Conservation (phyloP, 179 eudicot genomes). For the Carnegiea gigantea region DNA sequence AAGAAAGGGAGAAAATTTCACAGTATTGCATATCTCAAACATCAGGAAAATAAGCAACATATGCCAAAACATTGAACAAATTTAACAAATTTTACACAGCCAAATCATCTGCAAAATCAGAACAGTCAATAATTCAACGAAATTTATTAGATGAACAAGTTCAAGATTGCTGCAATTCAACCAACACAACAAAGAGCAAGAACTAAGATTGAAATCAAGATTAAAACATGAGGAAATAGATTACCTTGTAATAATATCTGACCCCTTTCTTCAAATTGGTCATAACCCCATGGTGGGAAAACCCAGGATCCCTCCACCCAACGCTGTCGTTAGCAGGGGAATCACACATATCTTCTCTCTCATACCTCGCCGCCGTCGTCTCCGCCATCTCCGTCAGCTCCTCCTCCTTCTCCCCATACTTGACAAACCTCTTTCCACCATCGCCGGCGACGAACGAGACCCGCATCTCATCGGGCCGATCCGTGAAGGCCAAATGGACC, state of each 20-base stretch:
- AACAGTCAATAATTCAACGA: not conserved
- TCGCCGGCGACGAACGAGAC: slow-evolving; percentile 78
- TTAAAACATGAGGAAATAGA: not conserved
- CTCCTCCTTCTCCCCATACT: slow-evolving; percentile 53
- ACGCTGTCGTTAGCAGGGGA: slow-evolving; percentile 75
- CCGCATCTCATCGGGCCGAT: slow-evolving; percentile 70
- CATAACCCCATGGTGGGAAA: slow-evolving; percentile 77
- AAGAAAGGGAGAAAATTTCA: not conserved
- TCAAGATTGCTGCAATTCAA: too few relatives aligned
- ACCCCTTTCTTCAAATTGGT: slow-evolving; percentile 55
- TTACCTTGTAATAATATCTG: slow-evolving; percentile 85
- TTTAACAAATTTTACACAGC: too few relatives aligned
- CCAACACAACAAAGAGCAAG: too few relatives aligned
- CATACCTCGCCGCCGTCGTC: slow-evolving; percentile 62
- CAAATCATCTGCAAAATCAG: too few relatives aligned
- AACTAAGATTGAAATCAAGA: not conserved
- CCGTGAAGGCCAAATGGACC: slow-evolving; percentile 72
- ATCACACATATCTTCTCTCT: slow-evolving; percentile 86
- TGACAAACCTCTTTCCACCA: slow-evolving; percentile 59
- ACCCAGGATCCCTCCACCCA: slow-evolving; percentile 99
- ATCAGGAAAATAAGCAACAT: too few relatives aligned
- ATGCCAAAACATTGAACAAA: too few relatives aligned
- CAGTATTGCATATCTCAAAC: not conserved
- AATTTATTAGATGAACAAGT: not conserved
- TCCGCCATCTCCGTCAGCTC: slow-evolving; percentile 30